Conservation (phyloP, 352 stramenopile species). For the Globisporangium abappressorium region DNA sequence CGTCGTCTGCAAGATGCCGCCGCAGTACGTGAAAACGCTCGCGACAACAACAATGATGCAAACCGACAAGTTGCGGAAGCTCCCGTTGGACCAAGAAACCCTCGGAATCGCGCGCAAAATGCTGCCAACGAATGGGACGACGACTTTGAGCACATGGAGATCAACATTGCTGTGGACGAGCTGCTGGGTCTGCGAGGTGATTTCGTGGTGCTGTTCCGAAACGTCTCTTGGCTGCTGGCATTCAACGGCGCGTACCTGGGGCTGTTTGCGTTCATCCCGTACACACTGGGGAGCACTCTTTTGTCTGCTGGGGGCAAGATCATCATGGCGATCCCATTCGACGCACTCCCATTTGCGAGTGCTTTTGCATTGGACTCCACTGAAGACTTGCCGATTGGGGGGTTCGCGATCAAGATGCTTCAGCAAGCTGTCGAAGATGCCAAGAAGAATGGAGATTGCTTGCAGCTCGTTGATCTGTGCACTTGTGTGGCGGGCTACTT, state of each 20-base stretch:
- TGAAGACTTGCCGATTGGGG: slow-evolving; percentile 24
- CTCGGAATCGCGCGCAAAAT: slow-evolving; percentile 30
- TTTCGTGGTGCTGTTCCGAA: slow-evolving; percentile 92
- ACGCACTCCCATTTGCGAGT: slow-evolving; percentile 20
- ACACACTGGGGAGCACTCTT: slow-evolving; percentile 91
- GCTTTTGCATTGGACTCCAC: slow-evolving; percentile 20
- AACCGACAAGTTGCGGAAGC: slow-evolving; percentile 12
- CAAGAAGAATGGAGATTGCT: slow-evolving; percentile 66
- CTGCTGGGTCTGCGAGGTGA: slow-evolving; percentile 95
- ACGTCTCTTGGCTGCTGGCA: slow-evolving; percentile 95
- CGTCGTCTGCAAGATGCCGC: slow-evolving; percentile 21
- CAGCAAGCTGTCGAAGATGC: slow-evolving; percentile 52
- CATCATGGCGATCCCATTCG: slow-evolving; percentile 42
- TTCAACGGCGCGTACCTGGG: slow-evolving; percentile 97
- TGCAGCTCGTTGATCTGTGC: slow-evolving; percentile 83
- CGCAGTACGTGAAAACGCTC: not conserved
- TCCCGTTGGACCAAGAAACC: slow-evolving; percentile 25
- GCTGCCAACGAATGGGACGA: slow-evolving; percentile 73
- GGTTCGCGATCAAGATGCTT: slow-evolving; percentile 56
- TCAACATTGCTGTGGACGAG: slow-evolving; percentile 96
- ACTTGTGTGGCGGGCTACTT: slow-evolving; percentile 79
- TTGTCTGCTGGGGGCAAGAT: slow-evolving; percentile 71
- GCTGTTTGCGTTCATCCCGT: slow-evolving; percentile 96
- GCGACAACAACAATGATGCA: slow-evolving; percentile 14
- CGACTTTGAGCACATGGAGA: slow-evolving; percentile 91